Evolutionary conservation across 1,284 basidiomycete genomes (phyloP).

Genomic region (Fomes fomentarius): DNA sequence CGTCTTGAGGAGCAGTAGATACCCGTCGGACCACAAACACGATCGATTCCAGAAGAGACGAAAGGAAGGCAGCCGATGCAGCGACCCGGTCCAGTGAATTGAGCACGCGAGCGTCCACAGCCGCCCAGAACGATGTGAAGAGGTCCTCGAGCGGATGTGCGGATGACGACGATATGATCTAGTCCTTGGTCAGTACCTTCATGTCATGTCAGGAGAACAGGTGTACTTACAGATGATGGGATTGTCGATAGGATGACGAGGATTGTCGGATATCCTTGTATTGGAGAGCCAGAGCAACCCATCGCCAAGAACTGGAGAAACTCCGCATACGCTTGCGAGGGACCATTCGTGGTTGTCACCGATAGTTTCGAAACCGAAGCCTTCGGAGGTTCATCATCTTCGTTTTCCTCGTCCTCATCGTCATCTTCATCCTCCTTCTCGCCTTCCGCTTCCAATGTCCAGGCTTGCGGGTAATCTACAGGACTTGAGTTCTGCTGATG

Average conservation of each 20-base stretch:
- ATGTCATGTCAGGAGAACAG: conserved; percentile 14
- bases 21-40: conserved; percentile 57
- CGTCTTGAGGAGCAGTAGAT: conserved; percentile 23
- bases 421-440: conserved; percentile 32
- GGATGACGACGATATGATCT: conserved; percentile 24
- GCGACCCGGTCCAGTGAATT: conserved; percentile 53
- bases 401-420: conserved; percentile 38
- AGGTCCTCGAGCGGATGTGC: conserved; percentile 46
- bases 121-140: conserved; percentile 78
- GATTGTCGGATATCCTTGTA: conserved; percentile 77
- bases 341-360: conserved; percentile 13
- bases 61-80: conserved; percentile 64
- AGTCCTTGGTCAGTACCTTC: neutral
- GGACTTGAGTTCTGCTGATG: neutral
- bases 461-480: conserved; percentile 64
- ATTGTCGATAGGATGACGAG: conserved; percentile 82
- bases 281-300: conserved; percentile 77
- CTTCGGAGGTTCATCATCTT: conserved; percentile 34
- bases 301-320: conserved; percentile 76
- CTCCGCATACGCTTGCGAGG: conserved; percentile 61
- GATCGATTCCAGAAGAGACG: conserved; percentile 71
- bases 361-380: conserved; percentile 4
- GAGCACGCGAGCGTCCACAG: conserved; percentile 67
- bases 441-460: conserved; percentile 50
- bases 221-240: conserved; percentile 54